A percentile compares a stretch with the other conserved stretches of the same genome.
phyloP scores from a whole-genome alignment of 495 filamentous ascomycete species.

The Xylaria intraflava region DNA sequence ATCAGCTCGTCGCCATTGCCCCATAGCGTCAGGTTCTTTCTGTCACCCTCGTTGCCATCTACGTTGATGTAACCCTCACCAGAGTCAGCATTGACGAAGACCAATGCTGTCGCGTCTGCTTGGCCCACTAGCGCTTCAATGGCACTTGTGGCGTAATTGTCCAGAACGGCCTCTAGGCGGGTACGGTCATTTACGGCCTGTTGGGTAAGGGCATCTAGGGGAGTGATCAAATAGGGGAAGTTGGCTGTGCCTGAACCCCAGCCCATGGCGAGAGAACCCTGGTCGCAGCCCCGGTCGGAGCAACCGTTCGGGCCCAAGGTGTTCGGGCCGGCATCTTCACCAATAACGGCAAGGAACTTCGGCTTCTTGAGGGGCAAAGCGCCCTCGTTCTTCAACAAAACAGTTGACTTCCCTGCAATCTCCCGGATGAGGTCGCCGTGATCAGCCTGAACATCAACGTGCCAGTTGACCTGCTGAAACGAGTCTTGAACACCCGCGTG shows the following conservation, averaged over 20 bases:
- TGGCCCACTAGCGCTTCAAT: slow-evolving; percentile 59
- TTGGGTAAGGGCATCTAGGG: slow-evolving; percentile 75
- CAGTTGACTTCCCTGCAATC: slow-evolving; percentile 68
- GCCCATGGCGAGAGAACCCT: slow-evolving; percentile 84
- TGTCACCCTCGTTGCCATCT: slow-evolving; percentile 81
- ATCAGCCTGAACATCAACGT: slow-evolving; percentile 74
- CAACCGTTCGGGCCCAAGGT: slow-evolving; percentile 80
- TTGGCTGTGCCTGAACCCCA: slow-evolving; percentile 90
- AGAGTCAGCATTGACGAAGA: slow-evolving; percentile 82
- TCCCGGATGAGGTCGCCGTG: slow-evolving; percentile 67
- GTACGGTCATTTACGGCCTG: slow-evolving; percentile 56
- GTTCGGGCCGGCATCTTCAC: slow-evolving; percentile 77
- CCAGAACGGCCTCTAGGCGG: slow-evolving; percentile 64
- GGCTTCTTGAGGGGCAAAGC: slow-evolving; percentile 72
- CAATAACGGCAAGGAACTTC: slow-evolving; percentile 71
- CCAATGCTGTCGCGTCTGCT: slow-evolving; percentile 63
- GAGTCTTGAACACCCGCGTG: slow-evolving; percentile 56
- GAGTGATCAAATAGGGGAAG: slow-evolving; percentile 88
- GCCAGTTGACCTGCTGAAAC: slow-evolving; percentile 68
- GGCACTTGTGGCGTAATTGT: slow-evolving; percentile 57
- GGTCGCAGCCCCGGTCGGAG: slow-evolving; percentile 71
- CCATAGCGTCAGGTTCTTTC: slow-evolving; percentile 92
- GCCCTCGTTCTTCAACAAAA: slow-evolving; percentile 82
- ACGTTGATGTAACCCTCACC: slow-evolving; percentile 83
- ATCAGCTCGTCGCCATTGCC: slow-evolving; percentile 71